phyloP scores from a whole-genome alignment of 2,329 filamentous ascomycete species.

The Colletotrichum camelliae region DNA sequence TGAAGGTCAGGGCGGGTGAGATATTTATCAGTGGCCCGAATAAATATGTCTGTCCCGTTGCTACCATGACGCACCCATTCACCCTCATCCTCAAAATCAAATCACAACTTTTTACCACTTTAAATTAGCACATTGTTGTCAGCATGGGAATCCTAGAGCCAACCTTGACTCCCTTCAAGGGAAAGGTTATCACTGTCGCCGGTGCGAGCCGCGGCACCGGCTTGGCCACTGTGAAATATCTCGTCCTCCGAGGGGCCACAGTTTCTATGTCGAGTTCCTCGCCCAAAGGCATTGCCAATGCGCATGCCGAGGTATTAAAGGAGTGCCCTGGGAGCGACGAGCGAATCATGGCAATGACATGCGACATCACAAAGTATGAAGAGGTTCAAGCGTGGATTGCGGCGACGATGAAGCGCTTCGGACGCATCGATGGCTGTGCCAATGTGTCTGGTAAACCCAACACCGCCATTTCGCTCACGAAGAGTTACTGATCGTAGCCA shows the following conservation, averaged over 20 bases:
- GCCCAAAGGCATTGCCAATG: constrained; percentile 28
- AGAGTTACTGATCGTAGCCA: not conserved
- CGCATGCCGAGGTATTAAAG: constrained; percentile 15
- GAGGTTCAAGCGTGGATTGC: not conserved
- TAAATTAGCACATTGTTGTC: not conserved
- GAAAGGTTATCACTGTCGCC: constrained; percentile 26
- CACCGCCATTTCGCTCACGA: not conserved
- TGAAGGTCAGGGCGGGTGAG: not conserved
- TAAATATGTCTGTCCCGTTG: not conserved
- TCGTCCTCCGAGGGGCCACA: constrained; percentile 29
- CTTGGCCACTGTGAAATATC: constrained; percentile 20
- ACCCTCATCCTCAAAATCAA: not conserved
- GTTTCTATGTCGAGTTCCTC: not conserved
- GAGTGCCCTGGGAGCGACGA: not conserved
- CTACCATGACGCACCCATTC: not conserved
- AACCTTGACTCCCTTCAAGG: constrained; percentile 21
- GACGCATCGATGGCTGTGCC: not conserved
- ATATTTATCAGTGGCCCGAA: not conserved
- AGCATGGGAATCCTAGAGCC: constrained; percentile 20
- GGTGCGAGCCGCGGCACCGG: constrained; percentile 18
- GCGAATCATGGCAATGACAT: constrained; percentile 7
- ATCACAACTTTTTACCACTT: not conserved
- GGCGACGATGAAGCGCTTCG: constrained; percentile 1
- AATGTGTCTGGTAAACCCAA: not conserved
- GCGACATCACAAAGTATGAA: not conserved